Evolutionary conservation across 73 alveolate genomes (phyloP), one percentile per base, ranked within the genome.

Genomic region (Tetrahymena borealis): DNA sequence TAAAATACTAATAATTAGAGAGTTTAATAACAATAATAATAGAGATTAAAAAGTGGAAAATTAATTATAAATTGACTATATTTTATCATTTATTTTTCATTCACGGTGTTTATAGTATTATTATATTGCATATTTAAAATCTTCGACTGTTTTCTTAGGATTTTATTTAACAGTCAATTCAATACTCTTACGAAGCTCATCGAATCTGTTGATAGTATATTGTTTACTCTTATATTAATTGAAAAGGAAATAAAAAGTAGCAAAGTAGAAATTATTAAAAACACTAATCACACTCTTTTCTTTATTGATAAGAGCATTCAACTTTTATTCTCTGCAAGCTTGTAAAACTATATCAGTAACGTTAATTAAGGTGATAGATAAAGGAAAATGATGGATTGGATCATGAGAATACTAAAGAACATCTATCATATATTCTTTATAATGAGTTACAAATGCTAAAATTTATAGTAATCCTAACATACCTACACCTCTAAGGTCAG

Each of bases 401-500:
- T 79, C 42, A 5, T 79, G 40, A 32, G 91, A 38, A 28, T 78
- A 38, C 40, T 93, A 32, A 0, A 85, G 79, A n/a, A 77, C 37
- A 33, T 85, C 40, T 13, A 79, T 28, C 5, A 93, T 33, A 85
- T 85, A 93, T 4, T 79, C 91, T 93, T 93, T 93, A 91, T 93
- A 95, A 16, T 90, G 79, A 42, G 95, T 94, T 13, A 94, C 43
- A 78, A 96, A 96, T 24, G 94, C 96, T 35, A 96, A 92, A 38
- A 97, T 32, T 39, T 97, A 93, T 7, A 94, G 35, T 16, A 97
- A 90, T 13, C 98, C 99, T 18, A 97, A 91, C 39, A 97, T 91
- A 43, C 99, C 99, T 16, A 97, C 97, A 7, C 99, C 99, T 93
- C 99, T 91, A 16, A 97, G 60, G 92, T 97, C 99, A 13, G 97